phyloP scores from a whole-genome alignment of 2,329 filamentous ascomycete genomes.

The Xylaria sp. region DNA sequence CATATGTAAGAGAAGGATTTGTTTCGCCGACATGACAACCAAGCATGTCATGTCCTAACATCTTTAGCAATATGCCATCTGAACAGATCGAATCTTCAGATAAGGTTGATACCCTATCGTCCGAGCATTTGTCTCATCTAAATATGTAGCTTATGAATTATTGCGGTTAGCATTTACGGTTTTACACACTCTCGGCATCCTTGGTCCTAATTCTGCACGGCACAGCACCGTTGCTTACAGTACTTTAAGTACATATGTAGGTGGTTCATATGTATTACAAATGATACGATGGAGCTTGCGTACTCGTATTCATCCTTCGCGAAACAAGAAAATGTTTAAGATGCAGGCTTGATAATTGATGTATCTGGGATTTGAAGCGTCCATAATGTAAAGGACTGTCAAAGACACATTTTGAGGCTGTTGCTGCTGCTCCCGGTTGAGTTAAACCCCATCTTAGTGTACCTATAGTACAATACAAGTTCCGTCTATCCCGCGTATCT shows the following conservation, averaged over 20 bases:
- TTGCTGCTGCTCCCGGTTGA: neutral
- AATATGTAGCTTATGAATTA: neutral
- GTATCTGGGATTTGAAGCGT: neutral
- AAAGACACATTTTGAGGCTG: neutral
- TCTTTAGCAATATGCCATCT: neutral
- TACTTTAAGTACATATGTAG: no score
- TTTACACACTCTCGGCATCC: no score
- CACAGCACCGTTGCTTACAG: neutral
- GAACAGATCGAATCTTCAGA: neutral
- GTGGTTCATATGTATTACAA: no score
- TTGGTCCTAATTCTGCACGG: no score
- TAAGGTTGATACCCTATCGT: no score
- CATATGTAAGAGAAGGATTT: conserved; percentile 17
- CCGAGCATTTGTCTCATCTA: neutral
- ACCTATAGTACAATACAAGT: neutral
- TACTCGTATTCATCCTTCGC: neutral
- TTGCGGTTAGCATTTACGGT: neutral
- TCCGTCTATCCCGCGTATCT: conserved; percentile 8
- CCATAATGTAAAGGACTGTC: neutral
- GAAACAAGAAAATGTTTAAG: neutral
- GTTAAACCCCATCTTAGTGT: neutral
- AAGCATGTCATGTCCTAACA: neutral
- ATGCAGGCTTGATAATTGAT: neutral
- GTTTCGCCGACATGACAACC: conserved; percentile 9
- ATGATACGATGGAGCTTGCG: no score